These are phyloP conservation scores for Lanmaoa pseudosensibilis DNA, from an alignment of 768 basidiomycete species.

Conservation along the genomic window DNA sequence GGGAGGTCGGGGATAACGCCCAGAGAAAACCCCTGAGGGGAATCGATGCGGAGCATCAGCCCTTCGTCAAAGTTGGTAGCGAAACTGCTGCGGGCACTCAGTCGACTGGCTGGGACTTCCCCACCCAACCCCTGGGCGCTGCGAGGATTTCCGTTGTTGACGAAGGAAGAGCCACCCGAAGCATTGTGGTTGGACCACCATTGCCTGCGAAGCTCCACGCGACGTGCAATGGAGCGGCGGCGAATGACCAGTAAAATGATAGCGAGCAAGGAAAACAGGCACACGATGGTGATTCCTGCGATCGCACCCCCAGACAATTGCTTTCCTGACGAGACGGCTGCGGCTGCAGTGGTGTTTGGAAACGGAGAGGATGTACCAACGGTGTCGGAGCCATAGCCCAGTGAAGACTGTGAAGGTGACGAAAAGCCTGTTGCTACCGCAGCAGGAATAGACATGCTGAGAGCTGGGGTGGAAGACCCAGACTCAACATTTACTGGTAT, in stretches of 20 bases:
- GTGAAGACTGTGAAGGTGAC: conserved; percentile 3
- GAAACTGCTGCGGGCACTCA: conserved; percentile 57
- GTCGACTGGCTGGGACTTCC: conserved; percentile 22
- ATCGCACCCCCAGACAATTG: conserved; percentile 47
- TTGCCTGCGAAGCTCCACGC: conserved; percentile 40
- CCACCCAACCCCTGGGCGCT: conserved; percentile 14
- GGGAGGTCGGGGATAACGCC: conserved; percentile 42
- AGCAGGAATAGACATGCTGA: background rate
- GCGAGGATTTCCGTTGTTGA: conserved; percentile 13
- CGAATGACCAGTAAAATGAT: conserved; percentile 46
- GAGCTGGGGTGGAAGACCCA: background rate
- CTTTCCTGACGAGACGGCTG: conserved; percentile 20
- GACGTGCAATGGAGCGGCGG: conserved; percentile 43
- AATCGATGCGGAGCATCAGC: conserved; percentile 23
- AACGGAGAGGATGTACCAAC: conserved; percentile 14
- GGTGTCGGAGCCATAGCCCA: conserved; percentile 10
- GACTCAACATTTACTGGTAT: background rate
- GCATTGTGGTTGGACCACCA: conserved; percentile 46
- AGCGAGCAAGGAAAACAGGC: conserved; percentile 32
- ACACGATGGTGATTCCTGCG: conserved; percentile 42
- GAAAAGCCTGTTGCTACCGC: background rate
- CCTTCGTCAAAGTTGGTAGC: conserved; percentile 59
- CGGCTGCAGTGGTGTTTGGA: conserved; percentile 8
- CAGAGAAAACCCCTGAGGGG: conserved; percentile 11
- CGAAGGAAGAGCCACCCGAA: background rate